A percentile compares a stretch with the other conserved stretches of the same genome.
These are phyloP conservation scores for Martiniozyma abietophila DNA, from an alignment of 805 yeast genomes.

Conservation along the genomic window DNA sequence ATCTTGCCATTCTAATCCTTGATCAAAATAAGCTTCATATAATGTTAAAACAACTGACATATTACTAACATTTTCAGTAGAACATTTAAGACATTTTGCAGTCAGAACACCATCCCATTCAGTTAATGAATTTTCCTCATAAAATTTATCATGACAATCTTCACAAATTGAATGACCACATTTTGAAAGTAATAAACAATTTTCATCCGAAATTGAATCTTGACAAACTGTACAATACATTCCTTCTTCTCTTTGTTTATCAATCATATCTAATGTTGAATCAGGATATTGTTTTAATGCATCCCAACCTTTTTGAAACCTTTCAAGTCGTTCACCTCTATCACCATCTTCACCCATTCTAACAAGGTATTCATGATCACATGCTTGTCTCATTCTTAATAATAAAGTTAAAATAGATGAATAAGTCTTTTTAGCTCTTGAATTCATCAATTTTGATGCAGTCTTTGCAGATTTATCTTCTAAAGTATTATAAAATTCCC, in stretches of 20 bases:
- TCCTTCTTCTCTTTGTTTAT: constrained; percentile 28
- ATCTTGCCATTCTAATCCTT: constrained; percentile 20
- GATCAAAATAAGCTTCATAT: constrained; percentile 38
- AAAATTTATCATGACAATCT: constrained; percentile 45
- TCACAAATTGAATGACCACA: constrained; percentile 76
- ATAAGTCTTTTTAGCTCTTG: constrained; percentile 25
- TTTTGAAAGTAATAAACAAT: constrained; percentile 36
- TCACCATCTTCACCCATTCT: constrained; percentile 46
- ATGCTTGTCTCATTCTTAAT: constrained; percentile 76
- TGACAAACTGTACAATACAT: constrained; percentile 58
- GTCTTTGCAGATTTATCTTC: constrained; percentile 44
- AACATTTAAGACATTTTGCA: constrained; percentile 52
- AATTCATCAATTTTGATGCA: constrained; percentile 38
- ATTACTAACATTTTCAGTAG: constrained; percentile 27
- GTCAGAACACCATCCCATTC: constrained; percentile 25
- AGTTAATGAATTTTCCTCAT: constrained; percentile 33
- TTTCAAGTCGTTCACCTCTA: constrained; percentile 27
- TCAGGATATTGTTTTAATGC: constrained; percentile 17
- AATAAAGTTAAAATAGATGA: constrained; percentile 61
- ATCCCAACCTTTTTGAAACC: constrained; percentile 24
- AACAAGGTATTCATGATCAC: constrained; percentile 70
- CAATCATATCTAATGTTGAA: constrained; percentile 27
- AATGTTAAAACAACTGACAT: constrained; percentile 38
- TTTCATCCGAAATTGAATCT: constrained; percentile 39
- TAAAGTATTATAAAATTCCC: constrained; percentile 45